Conservation (phyloP, 352 stramenopile genomes). For the Globisporangium radiosum region DNA sequence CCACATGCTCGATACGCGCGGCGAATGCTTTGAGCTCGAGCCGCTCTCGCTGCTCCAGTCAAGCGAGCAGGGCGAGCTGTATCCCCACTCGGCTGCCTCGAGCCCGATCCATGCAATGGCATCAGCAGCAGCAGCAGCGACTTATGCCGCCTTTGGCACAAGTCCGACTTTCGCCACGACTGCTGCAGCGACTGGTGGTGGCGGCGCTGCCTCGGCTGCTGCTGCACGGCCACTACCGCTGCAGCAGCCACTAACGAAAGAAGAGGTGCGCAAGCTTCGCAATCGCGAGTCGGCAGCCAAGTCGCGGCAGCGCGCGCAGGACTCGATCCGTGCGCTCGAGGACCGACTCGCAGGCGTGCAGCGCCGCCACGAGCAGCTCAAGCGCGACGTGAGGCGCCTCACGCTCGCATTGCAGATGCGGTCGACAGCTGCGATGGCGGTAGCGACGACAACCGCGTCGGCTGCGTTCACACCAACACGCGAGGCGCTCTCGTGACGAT, state of each 20-base stretch:
- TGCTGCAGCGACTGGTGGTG: background rate
- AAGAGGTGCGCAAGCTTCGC: conserved; percentile 9
- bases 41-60: no score
- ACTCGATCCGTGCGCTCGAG: conserved; percentile 15
- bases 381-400: conserved; percentile 3
- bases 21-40: no score
- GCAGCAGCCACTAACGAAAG: conserved; percentile 2
- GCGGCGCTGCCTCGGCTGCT: background rate
- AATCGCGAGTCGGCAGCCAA: conserved; percentile 19
- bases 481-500: background rate
- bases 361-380: conserved; percentile 1
- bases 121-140: background rate
- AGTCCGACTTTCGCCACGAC: background rate
- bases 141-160: background rate
- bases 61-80: background rate
- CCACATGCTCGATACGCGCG: no score
- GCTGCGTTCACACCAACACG: background rate
- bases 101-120: no score
- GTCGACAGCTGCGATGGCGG: background rate
- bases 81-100: no score
- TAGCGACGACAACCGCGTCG: background rate
- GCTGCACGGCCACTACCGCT: background rate
- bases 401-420: background rate
- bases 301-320: conserved; percentile 14
- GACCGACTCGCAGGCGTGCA: conserved; percentile 6